Evolutionary conservation across 2,329 filamentous ascomycete species (phyloP).

Genomic region (Pseudocercospora musae): DNA sequence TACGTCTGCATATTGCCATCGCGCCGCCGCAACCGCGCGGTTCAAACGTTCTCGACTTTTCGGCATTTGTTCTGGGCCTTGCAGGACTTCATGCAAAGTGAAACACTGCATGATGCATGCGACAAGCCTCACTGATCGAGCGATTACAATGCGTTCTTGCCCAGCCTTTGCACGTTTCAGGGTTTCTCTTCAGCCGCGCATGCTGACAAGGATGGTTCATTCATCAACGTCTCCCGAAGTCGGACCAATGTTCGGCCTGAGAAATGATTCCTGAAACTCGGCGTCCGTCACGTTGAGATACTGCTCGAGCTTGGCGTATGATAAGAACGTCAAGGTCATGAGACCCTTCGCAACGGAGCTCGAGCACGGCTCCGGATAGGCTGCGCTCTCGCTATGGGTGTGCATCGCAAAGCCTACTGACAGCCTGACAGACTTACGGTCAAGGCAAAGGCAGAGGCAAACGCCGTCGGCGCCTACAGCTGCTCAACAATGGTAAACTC

Average conservation of each 20-base stretch:
- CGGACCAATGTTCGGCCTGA: not conserved
- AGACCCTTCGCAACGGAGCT: not conserved
- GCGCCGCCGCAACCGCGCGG: not conserved
- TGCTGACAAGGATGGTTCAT: not conserved
- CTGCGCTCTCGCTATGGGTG: not conserved
- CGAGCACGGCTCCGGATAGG: not conserved
- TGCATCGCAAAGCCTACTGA: not conserved
- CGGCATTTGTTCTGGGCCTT: constrained; percentile 3
- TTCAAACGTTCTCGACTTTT: not conserved
- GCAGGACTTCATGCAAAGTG: constrained; percentile 4
- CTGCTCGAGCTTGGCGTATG: not conserved
- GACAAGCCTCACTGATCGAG: not conserved
- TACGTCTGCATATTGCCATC: not conserved
- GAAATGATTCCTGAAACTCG: not conserved
- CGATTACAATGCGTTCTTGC: constrained; percentile 7
- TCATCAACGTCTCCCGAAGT: not conserved
- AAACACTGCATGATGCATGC: constrained; percentile 7
- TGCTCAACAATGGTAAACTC: not conserved
- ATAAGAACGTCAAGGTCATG: not conserved
- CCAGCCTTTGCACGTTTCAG: not conserved
- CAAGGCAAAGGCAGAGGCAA: not conserved
- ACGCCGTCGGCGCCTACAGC: not conserved
- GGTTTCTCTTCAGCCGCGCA: not conserved
- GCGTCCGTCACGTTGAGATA: not conserved
- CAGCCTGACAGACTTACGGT: not conserved